Evolutionary conservation across 148 eudicot species (phyloP), one percentile per base, ranked within the genome.

Genomic region (Camellia lanceoleosa): DNA sequence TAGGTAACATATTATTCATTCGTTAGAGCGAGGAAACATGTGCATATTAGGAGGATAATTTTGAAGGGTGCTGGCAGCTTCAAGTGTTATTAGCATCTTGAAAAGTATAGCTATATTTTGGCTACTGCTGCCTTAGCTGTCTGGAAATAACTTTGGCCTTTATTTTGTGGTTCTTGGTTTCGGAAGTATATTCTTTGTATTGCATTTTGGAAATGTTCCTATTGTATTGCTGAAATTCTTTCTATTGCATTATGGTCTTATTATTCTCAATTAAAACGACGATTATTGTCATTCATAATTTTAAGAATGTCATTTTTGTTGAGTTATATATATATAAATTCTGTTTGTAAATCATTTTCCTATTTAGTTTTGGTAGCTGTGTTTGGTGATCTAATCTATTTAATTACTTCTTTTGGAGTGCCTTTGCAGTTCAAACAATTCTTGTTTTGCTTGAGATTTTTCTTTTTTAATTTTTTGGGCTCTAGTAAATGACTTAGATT

Each of bases 41-140:
- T 87, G 88, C 86, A 91, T 87, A 91, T 83, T 89, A 91, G 89
- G 80, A 47, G 42, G 16, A 64, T 78, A 84, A 84, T 77, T 30
- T 84, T 80, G 83, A 77, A 55, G 83, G 66, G 86, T 63, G 76
- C 69, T 75, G 63, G n/a, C 55, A n/a, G 38, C 47, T 12, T 42
- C 42, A 5, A n/a, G 49, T 74, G 66, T 59, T 58, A 60, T 60
- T 75, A 62, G 68, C 41, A 44, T 60, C 68, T 41, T 61, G 55
- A 44, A 75, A 23, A 62, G 38, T 20, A 5, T 44, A 0, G 19
- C 68, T 61, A 46, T 44, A 5, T 44, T 12, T 51, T 20, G 23
- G 75, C 75, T 72, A 72, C 60, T 49, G 38, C 7, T 54, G 64
- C n/a, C 63, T 56, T 41, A 16, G 47, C 49, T 55, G 62, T 64